Percentiles rank a stretch among this genome's conserved stretches.
Conservation (phyloP, 2,329 filamentous ascomycete genomes). For the Ophiostoma fasciatum region DNA sequence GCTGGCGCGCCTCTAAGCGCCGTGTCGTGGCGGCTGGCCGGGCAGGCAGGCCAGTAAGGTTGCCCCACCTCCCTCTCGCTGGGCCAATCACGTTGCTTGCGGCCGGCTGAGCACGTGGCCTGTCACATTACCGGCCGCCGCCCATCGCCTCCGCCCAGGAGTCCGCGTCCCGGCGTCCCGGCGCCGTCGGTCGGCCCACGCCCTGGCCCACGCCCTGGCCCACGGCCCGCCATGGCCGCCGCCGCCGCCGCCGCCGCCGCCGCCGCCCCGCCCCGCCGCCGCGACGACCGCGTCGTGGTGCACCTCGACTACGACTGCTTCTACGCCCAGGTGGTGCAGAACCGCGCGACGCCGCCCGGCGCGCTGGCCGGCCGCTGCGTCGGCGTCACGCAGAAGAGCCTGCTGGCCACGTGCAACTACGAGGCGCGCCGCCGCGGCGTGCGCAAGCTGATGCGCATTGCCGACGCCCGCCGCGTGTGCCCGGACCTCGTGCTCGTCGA, state of each 20-base stretch:
- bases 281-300: constrained; percentile 55
- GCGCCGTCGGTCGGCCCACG: no score
- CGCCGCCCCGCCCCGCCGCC: constrained; percentile 18
- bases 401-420: constrained; percentile 89
- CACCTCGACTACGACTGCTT: constrained; percentile 90
- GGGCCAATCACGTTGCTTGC: no score
- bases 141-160: no score
- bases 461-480: constrained; percentile 64
- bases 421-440: constrained; percentile 62
- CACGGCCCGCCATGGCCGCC: no score
- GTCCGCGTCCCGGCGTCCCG: no score
- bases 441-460: constrained; percentile 72
- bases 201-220: no score
- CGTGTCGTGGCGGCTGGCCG: no score
- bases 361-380: constrained; percentile 55
- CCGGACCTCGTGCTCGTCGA: constrained; percentile 75
- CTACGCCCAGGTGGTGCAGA: constrained; percentile 83
- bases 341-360: constrained; percentile 47
- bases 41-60: no score
- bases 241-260: neutral
- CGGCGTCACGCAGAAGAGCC: constrained; percentile 85
- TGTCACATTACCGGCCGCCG: no score
- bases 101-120: no score
- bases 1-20: no score
- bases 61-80: no score